phyloP scores from a whole-genome alignment of 345 rosid species.

The Moricandia arvensis region DNA sequence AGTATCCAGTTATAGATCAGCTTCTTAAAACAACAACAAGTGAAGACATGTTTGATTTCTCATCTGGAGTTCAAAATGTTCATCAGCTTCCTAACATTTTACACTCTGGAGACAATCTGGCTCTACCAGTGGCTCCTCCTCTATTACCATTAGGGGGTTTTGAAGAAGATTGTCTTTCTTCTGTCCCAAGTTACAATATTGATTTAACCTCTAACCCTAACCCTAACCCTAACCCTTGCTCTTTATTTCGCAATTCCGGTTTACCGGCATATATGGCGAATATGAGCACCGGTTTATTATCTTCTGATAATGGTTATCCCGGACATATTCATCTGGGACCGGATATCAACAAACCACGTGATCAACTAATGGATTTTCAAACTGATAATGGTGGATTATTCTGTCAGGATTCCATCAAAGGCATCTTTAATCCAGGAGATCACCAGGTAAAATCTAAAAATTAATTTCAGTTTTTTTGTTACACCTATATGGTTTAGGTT shows the following conservation, averaged over 20 bases:
- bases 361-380: constrained; percentile 52
- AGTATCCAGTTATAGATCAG: constrained; percentile 47
- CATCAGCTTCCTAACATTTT: constrained; percentile 24
- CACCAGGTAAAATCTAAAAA: constrained; percentile 54
- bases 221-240: constrained; percentile 51
- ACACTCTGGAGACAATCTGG: constrained; percentile 20
- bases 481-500: background rate
- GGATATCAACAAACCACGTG: constrained; percentile 48
- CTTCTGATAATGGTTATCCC: constrained; percentile 42
- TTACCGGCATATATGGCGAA: constrained; percentile 43
- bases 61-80: constrained; percentile 45
- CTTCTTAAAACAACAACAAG: constrained; percentile 38
- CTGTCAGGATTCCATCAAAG: constrained; percentile 24
- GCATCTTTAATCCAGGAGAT: constrained; percentile 48
- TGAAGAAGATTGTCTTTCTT: constrained; percentile 76
- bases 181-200: constrained; percentile 58
- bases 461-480: background rate
- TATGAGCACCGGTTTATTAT: constrained; percentile 41
- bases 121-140: constrained; percentile 8
- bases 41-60: constrained; percentile 56
- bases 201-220: constrained; percentile 60
- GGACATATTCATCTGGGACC: constrained; percentile 45
- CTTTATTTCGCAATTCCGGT: constrained; percentile 42
- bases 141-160: constrained; percentile 44
- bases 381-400: constrained; percentile 66